Conservation (phyloP, 2,329 filamentous ascomycete species). For the Pseudovirgaria hyperparasitica region DNA sequence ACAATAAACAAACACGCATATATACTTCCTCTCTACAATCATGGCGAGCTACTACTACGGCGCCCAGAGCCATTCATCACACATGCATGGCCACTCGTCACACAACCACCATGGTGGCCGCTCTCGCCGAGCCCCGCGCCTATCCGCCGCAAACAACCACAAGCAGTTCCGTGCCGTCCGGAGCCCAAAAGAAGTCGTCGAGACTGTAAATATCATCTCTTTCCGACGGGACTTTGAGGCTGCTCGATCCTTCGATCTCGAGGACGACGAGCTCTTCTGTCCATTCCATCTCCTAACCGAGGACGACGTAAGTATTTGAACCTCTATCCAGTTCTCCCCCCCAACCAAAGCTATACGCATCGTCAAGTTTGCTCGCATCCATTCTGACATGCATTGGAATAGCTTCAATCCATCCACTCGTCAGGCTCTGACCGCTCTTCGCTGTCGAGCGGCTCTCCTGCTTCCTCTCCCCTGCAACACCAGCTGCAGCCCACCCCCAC, state of each 20-base stretch:
- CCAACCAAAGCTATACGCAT: slow-evolving; percentile 11
- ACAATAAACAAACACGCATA: no score
- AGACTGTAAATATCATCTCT: slow-evolving; percentile 59
- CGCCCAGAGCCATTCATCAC: slow-evolving; percentile 31
- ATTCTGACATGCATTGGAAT: slow-evolving; percentile 19
- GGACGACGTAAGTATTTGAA: slow-evolving; percentile 57
- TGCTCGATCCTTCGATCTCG: slow-evolving; percentile 84
- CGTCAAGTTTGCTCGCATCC: neutral
- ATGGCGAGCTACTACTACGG: slow-evolving; percentile 38
- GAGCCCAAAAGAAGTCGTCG: slow-evolving; percentile 74
- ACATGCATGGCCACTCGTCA: slow-evolving; percentile 42
- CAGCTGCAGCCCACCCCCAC: slow-evolving; percentile 58
- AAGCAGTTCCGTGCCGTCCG: slow-evolving; percentile 78
- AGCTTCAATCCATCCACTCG: slow-evolving; percentile 87
- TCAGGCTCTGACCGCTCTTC: slow-evolving; percentile 86
- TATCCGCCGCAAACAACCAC: slow-evolving; percentile 73
- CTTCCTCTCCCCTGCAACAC: slow-evolving; percentile 81
- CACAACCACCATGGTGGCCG: slow-evolving; percentile 77
- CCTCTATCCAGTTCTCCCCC: slow-evolving; percentile 11
- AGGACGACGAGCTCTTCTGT: slow-evolving; percentile 94
- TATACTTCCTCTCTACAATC: slow-evolving; percentile 11
- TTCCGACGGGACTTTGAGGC: slow-evolving; percentile 86
- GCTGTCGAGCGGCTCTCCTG: slow-evolving; percentile 84
- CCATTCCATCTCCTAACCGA: slow-evolving; percentile 77
- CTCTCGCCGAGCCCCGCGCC: slow-evolving; percentile 69